phyloP scores from a whole-genome alignment of 2,329 filamentous ascomycete species.

The Aspergillus unguis region DNA sequence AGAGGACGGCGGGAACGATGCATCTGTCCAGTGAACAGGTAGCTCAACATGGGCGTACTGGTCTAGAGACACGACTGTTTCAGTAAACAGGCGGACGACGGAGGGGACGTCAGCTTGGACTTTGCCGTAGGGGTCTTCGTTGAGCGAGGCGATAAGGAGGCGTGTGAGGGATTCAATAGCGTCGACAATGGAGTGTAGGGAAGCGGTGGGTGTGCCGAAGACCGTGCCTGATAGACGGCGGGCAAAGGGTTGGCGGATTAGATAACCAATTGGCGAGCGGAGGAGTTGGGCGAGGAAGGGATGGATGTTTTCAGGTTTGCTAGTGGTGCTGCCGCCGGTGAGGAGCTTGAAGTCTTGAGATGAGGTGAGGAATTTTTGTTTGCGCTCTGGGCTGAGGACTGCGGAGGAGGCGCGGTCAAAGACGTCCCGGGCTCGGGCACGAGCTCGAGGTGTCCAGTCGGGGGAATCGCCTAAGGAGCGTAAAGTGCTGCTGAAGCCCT shows the following conservation, averaged over 20 bases:
- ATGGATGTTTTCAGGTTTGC: conserved; percentile 47
- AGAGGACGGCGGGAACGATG: conserved; percentile 49
- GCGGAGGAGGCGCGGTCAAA: conserved; percentile 39
- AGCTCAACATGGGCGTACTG: conserved; percentile 53
- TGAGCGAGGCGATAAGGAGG: conserved; percentile 69
- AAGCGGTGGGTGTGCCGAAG: conserved; percentile 69
- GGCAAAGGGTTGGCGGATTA: conserved; percentile 68
- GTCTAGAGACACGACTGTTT: conserved; percentile 67
- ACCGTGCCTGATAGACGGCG: conserved; percentile 65
- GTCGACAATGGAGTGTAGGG: conserved; percentile 65
- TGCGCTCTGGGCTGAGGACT: conserved; percentile 40
- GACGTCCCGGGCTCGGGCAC: conserved; percentile 36
- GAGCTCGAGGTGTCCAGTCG: conserved; percentile 43
- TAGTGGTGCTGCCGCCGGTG: conserved; percentile 35
- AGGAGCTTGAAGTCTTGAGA: conserved; percentile 39
- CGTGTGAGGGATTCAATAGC: conserved; percentile 67
- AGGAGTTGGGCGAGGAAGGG: conserved; percentile 49
- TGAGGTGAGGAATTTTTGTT: conserved; percentile 36
- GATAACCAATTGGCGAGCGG: conserved; percentile 56
- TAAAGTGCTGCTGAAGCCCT: conserved; percentile 43
- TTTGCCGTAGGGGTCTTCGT: conserved; percentile 78
- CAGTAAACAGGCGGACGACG: conserved; percentile 71
- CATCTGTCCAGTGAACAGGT: conserved; percentile 75
- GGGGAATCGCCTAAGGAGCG: conserved; percentile 47
- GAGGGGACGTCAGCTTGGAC: conserved; percentile 76